Evolutionary conservation across 2,329 filamentous ascomycete species (phyloP).

Genomic region (Aspergillus luchuensis): DNA sequence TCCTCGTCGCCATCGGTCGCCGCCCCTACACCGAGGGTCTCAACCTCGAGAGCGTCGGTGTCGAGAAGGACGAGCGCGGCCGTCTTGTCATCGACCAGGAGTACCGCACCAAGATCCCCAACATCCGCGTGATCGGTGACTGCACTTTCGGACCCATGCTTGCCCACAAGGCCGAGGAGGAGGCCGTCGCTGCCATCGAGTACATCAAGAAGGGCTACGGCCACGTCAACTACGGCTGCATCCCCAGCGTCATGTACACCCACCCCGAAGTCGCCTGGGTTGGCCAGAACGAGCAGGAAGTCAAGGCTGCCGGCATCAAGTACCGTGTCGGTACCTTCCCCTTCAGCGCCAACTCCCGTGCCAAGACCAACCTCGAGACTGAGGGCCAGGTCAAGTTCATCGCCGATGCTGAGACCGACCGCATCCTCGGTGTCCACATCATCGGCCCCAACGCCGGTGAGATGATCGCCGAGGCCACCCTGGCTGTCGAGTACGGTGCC

Average conservation of each 20-base stretch:
- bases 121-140: conserved; percentile 96
- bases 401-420: conserved; percentile 92
- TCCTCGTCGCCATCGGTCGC: conserved; percentile 94
- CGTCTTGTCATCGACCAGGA: conserved; percentile 97
- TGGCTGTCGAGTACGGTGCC: conserved; percentile 95
- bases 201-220: conserved; percentile 98
- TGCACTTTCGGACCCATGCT: conserved; percentile 98
- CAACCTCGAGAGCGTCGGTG: conserved; percentile 86
- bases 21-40: conserved; percentile 91
- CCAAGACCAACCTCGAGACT: conserved; percentile 97
- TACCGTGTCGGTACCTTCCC: conserved; percentile 95
- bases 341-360: conserved; percentile 96
- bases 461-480: conserved; percentile 97
- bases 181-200: conserved; percentile 90
- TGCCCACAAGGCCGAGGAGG: conserved; percentile 98
- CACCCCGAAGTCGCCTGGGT: conserved; percentile 99
- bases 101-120: conserved; percentile 95
- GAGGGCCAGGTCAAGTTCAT: conserved; percentile 98
- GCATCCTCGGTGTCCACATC: conserved; percentile 94
- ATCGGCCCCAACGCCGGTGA: conserved; percentile 94
- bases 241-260: conserved; percentile 99
- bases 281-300: conserved; percentile 92
- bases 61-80: conserved; percentile 76
- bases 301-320: conserved; percentile 85
- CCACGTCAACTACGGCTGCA: conserved; percentile 98